Evolutionary conservation across 164 flowering plant species (phyloP).

Genomic region (Chloranthus sessilifolius): DNA sequence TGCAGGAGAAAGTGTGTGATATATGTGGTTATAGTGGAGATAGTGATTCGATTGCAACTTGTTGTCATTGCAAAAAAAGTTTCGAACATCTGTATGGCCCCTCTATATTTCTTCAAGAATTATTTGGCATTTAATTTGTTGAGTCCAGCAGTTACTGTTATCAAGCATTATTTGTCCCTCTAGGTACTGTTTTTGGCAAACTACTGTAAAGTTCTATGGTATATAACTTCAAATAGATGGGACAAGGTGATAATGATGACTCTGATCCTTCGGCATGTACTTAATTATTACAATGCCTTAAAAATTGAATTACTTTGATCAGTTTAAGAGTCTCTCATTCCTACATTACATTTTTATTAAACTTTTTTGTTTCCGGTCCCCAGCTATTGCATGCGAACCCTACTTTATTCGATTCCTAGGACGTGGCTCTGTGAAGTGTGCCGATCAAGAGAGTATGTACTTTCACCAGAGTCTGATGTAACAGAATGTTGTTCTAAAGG

Average conservation of each 20-base stretch:
- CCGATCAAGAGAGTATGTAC: no score
- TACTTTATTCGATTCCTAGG: no score
- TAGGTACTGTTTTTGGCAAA: neutral
- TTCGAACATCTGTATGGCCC: slow-evolving; percentile 30
- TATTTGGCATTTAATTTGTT: neutral
- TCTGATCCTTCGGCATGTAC: neutral
- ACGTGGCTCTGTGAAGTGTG: no score
- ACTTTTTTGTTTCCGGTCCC: no score
- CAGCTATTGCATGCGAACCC: no score
- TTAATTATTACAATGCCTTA: neutral
- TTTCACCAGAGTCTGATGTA: no score
- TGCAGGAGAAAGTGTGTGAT: slow-evolving; percentile 22
- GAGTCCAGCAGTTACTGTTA: neutral
- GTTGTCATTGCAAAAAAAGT: slow-evolving; percentile 19
- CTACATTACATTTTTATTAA: no score
- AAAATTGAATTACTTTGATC: no score
- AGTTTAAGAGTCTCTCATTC: no score
- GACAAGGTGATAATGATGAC: neutral
- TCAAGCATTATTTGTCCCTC: neutral
- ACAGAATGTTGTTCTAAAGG: no score
- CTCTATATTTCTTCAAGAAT: neutral
- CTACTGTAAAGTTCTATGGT: neutral
- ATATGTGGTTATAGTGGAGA: slow-evolving; percentile 31
- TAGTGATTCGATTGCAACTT: slow-evolving; percentile 12
- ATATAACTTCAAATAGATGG: neutral